phyloP scores from a whole-genome alignment of 768 basidiomycete genomes.

The Lentinula sp. region DNA sequence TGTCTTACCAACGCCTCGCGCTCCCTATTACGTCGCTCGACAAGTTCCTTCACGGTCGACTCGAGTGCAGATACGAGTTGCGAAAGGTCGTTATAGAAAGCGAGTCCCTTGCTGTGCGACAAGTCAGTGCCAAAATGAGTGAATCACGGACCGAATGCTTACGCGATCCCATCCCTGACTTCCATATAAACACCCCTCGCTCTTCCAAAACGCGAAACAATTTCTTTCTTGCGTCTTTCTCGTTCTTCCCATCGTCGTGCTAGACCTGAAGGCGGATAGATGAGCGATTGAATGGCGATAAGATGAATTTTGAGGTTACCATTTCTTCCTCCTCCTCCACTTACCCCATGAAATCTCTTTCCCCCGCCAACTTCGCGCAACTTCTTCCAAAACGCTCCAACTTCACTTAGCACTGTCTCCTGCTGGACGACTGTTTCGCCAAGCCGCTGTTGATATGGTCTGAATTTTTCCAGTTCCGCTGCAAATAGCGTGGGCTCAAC shows the following conservation, averaged over 20 bases:
- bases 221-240: slow-evolving; percentile 74
- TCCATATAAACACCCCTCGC: slow-evolving; percentile 85
- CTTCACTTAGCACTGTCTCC: slow-evolving; percentile 64
- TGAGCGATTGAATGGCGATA: not conserved
- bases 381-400: slow-evolving; percentile 65
- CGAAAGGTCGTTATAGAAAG: slow-evolving; percentile 81
- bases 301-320: not conserved
- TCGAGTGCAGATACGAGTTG: slow-evolving; percentile 55
- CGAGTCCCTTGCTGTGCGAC: slow-evolving; percentile 66
- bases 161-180: slow-evolving; percentile 80
- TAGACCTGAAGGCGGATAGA: slow-evolving; percentile 29
- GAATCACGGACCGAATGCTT: slow-evolving; percentile 24
- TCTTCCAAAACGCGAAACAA: slow-evolving; percentile 61
- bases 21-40: slow-evolving; percentile 60
- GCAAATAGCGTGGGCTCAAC: slow-evolving; percentile 89
- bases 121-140: slow-evolving; percentile 6
- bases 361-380: slow-evolving; percentile 71
- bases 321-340: not conserved
- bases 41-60: slow-evolving; percentile 53
- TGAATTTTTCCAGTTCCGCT: slow-evolving; percentile 92
- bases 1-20: slow-evolving; percentile 61
- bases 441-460: slow-evolving; percentile 82
- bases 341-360: not conserved
- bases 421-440: slow-evolving; percentile 75
- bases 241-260: slow-evolving; percentile 79